Evolutionary conservation across 2,329 filamentous ascomycete genomes (phyloP), one percentile per base, ranked within the genome.

Genomic region (Fusarium armeniacum): DNA sequence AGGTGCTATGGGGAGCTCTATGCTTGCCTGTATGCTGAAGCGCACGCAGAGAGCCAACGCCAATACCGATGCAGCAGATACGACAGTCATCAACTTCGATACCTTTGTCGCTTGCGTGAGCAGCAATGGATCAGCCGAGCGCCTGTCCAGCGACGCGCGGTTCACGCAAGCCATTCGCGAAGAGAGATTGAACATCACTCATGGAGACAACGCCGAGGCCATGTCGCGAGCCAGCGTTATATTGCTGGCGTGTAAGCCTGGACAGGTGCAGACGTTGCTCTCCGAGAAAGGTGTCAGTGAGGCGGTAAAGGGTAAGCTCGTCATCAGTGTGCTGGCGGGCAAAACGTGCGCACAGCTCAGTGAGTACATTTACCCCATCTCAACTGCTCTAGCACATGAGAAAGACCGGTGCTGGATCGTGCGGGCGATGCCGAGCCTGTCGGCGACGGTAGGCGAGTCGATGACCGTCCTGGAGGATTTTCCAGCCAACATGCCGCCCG

Each of bases 391-490:
- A 38, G 33, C 57, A 54, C 47, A 51, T 40, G 47, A 51, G 47
- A 51, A 51, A 51, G 47, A 51, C 35, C 44, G 35, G 5, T 52
- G 49, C 50, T 49, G 45, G 36, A 52, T 60, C 52, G 57, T 60
- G 16, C 49, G 57, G 20, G 57, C 57, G 18, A 60, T 60, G 35
- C 57, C 57, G 41, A 60, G 52, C 43, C 41, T 60, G 26, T 36
- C 57, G 32, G 57, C 57, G 49, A 52, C 49, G 35, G 46, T 60
- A 18, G 49, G 57, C 43, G 35, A 60, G 43, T 55, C 57, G 18
- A 60, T 60, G 57, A 60, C 57, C 13, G 52, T 60, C 11, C 36
- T 60, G 41, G 57, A 60, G 28, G 36, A 60, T 28, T 54, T 54
- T 22, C 49, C 43, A 20, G 36, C 33, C 41, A 51, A 51, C 35